A percentile compares a stretch with the other conserved stretches of the same genome.
Conservation (phyloP, 257 asterid genomes). For the Capsicum pubescens region DNA sequence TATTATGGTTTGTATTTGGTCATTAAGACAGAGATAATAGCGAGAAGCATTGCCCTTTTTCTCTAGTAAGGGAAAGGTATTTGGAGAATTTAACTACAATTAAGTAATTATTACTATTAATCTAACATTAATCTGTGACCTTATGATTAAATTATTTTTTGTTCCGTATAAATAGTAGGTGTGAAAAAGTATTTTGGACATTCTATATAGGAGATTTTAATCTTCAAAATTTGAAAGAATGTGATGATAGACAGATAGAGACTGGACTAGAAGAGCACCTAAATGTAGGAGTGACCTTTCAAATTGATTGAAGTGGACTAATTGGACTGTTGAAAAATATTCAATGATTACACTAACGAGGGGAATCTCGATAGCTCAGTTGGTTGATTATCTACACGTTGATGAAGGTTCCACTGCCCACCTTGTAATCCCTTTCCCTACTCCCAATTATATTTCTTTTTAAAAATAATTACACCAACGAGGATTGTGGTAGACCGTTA, state of each 20-base stretch:
- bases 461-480: no score
- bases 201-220: background rate
- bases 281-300: background rate
- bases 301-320: background rate
- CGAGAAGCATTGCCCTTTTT: no score
- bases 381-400: no score
- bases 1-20: no score
- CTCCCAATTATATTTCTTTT: no score
- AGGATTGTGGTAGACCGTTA: background rate
- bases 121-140: background rate
- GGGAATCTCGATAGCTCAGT: no score
- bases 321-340: slow-evolving; percentile 23
- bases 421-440: no score
- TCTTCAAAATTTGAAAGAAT: background rate
- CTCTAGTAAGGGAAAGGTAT: no score
- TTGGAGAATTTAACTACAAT: background rate
- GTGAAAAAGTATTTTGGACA: background rate
- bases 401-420: no score
- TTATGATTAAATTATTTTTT: background rate
- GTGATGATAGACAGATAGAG: slow-evolving; percentile 25
- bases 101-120: background rate
- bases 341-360: slow-evolving; percentile 25
- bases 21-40: no score
- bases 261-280: slow-evolving; percentile 37
- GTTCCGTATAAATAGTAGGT: background rate